Percentiles rank a stretch among this genome's conserved stretches.
Conservation (phyloP, 805 yeast species). For the Saccharomycopsis amapae region DNA sequence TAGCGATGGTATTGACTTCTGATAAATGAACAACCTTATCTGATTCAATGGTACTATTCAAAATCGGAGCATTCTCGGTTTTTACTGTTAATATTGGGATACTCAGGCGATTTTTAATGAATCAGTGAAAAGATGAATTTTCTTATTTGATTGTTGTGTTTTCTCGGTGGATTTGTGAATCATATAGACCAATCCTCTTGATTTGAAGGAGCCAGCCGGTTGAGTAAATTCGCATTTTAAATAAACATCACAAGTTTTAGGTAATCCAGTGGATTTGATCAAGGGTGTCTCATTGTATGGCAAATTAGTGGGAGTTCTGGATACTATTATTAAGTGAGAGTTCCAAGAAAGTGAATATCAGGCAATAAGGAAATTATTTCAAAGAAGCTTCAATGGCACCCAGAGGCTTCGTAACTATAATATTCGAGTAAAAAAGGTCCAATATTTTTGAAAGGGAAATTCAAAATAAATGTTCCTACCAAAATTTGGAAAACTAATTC, state of each 20-base stretch:
- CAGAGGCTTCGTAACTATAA: too few relatives aligned
- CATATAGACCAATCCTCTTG: slow-evolving; percentile 47
- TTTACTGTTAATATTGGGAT: slow-evolving; percentile 47
- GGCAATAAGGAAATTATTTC: too few relatives aligned
- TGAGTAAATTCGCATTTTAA: slow-evolving; percentile 47
- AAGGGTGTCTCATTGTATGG: background rate
- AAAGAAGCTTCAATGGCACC: too few relatives aligned
- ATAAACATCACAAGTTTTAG: slow-evolving; percentile 24
- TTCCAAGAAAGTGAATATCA: too few relatives aligned
- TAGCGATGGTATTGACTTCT: slow-evolving; percentile 46
- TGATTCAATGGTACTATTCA: slow-evolving; percentile 42
- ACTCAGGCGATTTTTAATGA: slow-evolving; percentile 31
- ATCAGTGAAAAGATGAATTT: slow-evolving; percentile 43
- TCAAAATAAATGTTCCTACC: too few relatives aligned
- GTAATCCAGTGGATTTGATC: background rate
- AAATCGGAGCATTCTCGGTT: slow-evolving; percentile 56
- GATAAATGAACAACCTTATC: slow-evolving; percentile 38
- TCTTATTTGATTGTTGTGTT: slow-evolving; percentile 26
- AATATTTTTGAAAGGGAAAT: too few relatives aligned
- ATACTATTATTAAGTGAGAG: too few relatives aligned
- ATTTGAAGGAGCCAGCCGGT: slow-evolving; percentile 52
- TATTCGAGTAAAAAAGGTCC: too few relatives aligned
- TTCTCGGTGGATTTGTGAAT: slow-evolving; percentile 31
- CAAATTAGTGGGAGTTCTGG: too few relatives aligned
- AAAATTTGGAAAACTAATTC: too few relatives aligned